Percentiles rank a stretch among this genome's conserved stretches.
Conservation (phyloP, 192 early-diverging fungal species). For the Chytriomyces confervae region DNA sequence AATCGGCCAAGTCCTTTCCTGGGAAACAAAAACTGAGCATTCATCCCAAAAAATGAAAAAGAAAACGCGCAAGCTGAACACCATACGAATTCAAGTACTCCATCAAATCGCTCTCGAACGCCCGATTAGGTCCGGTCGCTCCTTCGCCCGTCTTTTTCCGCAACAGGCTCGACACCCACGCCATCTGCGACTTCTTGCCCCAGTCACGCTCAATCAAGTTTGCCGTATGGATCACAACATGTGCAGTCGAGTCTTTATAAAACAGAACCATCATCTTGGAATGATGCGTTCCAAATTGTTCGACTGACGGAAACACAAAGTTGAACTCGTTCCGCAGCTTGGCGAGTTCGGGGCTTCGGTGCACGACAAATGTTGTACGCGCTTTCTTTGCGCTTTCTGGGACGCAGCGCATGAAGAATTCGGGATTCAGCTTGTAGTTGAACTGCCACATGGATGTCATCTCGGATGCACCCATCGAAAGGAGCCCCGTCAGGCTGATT, state of each 20-base stretch:
- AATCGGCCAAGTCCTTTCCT: conserved; percentile 11
- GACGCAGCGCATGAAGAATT: conserved; percentile 24
- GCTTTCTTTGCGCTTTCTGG: not conserved
- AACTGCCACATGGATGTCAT: conserved; percentile 13
- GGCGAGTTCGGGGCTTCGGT: conserved; percentile 1
- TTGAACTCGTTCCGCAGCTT: not conserved
- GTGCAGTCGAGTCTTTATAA: conserved; percentile 48
- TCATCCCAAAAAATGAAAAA: not conserved
- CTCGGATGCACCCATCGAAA: too few species aligned
- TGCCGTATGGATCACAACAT: conserved; percentile 67
- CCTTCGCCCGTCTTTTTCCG: conserved; percentile 34
- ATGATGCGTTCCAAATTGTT: conserved; percentile 62
- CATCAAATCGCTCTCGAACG: conserved; percentile 63
- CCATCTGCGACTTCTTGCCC: conserved; percentile 66
- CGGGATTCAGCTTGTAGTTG: conserved; percentile 34
- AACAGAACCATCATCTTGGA: conserved; percentile 70
- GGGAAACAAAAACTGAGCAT: not conserved
- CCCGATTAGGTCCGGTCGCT: conserved; percentile 25
- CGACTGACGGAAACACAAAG: conserved; percentile 6
- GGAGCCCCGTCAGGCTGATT: too few species aligned
- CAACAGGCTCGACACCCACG: conserved; percentile 58
- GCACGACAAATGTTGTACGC: conserved; percentile 20
- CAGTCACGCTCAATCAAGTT: conserved; percentile 69
- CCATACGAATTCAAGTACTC: conserved; percentile 60
- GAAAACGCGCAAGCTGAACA: not conserved